Percentiles rank a stretch among this genome's conserved stretches.
Evolutionary conservation across 1,284 basidiomycete species (phyloP).

Genomic region (Ganoderma leucocontextum): DNA sequence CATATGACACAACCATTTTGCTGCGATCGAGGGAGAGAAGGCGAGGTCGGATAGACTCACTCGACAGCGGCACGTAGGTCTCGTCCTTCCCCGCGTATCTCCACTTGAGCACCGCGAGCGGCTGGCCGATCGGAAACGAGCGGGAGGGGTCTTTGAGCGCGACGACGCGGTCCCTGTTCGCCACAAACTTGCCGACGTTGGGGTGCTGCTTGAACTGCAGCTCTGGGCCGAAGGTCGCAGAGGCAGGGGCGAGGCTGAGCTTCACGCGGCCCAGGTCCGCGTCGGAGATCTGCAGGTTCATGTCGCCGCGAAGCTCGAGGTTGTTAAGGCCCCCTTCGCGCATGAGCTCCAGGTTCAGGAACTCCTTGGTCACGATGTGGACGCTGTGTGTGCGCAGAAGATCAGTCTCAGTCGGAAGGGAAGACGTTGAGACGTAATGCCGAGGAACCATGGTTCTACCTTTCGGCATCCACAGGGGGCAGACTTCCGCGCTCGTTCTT

Average conservation of each 20-base stretch:
- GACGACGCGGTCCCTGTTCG: constrained; percentile 75
- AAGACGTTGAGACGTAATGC: background rate
- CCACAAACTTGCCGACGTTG: constrained; percentile 88
- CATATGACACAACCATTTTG: background rate
- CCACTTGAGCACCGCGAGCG: constrained; percentile 93
- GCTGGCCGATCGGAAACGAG: constrained; percentile 90
- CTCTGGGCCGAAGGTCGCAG: constrained; percentile 72
- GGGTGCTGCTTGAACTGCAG: constrained; percentile 98
- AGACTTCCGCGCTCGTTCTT: constrained; percentile 65
- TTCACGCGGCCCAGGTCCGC: constrained; percentile 80
- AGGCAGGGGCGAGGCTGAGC: constrained; percentile 69
- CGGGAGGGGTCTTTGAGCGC: constrained; percentile 86
- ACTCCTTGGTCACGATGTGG: constrained; percentile 88
- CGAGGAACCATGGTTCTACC: constrained; percentile 52
- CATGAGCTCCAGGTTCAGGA: constrained; percentile 80
- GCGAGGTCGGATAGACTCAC: constrained; percentile 56
- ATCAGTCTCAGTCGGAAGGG: constrained; percentile 4
- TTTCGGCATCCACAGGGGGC: constrained; percentile 81
- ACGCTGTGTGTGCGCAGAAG: constrained; percentile 59
- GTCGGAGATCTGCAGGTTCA: constrained; percentile 91
- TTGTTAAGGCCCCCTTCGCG: constrained; percentile 92
- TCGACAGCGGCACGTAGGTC: constrained; percentile 88
- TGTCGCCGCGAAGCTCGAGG: constrained; percentile 93
- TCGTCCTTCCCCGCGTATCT: constrained; percentile 92
- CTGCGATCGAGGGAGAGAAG: background rate